Evolutionary conservation across 1,139 yeast species (phyloP), one percentile per base, ranked within the genome.

Genomic region (Zygoascus sp.): DNA sequence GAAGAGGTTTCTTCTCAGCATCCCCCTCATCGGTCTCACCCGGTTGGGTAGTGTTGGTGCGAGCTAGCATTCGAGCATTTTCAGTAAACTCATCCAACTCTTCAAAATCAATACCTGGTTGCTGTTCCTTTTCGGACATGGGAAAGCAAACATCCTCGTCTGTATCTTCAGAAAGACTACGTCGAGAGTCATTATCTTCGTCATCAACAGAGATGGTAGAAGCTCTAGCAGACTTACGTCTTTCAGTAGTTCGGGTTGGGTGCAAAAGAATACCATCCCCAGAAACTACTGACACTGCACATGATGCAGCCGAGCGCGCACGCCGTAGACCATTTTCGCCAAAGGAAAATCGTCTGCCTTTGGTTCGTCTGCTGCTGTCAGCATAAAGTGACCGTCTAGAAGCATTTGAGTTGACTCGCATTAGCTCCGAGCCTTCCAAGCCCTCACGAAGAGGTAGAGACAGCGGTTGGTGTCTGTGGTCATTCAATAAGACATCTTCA

Each of bases 101-200:
- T 22, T 52, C 56, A 51, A 68, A 66, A 46, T 70, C 71, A 40
- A 68, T 61, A 3, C 65, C 68, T 19, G 56, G 50, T 23, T 58
- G 57, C 19, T 57, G 62, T 43, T 58, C 55, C 16, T 55, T 80
- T 57, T 82, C 87, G 45, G 81, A 73, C 87, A 88, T 84, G 1
- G 98, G 97, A 69, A 90, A 89, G 72, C 97, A 92, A 40, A 92
- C 98, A 75, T 92, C 97, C 63, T 90, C 97, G 62, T 90, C 97
- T 0, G 96, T 88, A 35, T 63, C 61, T 13, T 54, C 57, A 30
- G 56, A 58, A 39, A 63, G 52, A 45, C 65, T 60, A 16, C 57
- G 55, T 13, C 61, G 58, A 11, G 68, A 64, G 15, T 53, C 61
- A 11, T 51, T 54, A 21, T 50, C 53, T 20, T 44, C 50, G 21